These are phyloP conservation scores for Tremella yokohamensis DNA, from an alignment of 768 basidiomycete genomes.

Conservation along the genomic window DNA sequence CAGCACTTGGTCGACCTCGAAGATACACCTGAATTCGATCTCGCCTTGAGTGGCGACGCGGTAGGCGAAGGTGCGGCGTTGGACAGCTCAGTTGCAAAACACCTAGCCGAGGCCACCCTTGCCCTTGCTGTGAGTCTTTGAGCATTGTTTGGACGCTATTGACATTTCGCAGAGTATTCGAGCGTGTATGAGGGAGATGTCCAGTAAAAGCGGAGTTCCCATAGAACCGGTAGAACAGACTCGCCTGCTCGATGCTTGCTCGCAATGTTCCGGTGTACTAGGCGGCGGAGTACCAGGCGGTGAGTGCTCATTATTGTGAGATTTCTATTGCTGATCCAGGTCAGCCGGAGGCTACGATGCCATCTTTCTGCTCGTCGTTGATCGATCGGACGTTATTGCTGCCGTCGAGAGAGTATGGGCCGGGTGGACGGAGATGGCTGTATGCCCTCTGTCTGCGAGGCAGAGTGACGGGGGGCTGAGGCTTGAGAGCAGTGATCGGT, in stretches of 20 bases:
- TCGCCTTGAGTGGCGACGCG: background rate
- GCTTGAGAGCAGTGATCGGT: slow-evolving; percentile 11
- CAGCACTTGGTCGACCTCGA: slow-evolving; percentile 22
- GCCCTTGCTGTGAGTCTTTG: background rate
- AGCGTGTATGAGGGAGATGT: slow-evolving; percentile 77
- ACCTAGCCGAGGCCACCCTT: background rate
- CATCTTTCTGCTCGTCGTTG: slow-evolving; percentile 81
- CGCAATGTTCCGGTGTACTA: slow-evolving; percentile 72
- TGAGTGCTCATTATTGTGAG: slow-evolving; percentile 51
- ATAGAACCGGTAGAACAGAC: slow-evolving; percentile 92
- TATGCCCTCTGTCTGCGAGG: slow-evolving; percentile 48
- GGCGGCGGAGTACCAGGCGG: slow-evolving; percentile 97
- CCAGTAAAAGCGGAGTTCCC: slow-evolving; percentile 67
- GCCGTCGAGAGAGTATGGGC: slow-evolving; percentile 49
- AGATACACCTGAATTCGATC: slow-evolving; percentile 18
- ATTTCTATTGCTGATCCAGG: background rate
- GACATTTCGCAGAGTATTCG: slow-evolving; percentile 59
- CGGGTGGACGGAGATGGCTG: slow-evolving; percentile 51
- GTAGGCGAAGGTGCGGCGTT: background rate
- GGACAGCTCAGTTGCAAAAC: background rate
- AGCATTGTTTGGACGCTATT: background rate
- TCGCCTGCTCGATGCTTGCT: slow-evolving; percentile 70
- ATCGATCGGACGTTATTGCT: slow-evolving; percentile 52
- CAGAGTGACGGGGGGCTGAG: slow-evolving; percentile 46
- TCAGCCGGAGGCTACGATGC: slow-evolving; percentile 98